These are phyloP conservation scores for Hypoxylon sp. DNA, from an alignment of 2,329 filamentous ascomycete genomes.

Conservation along the genomic window DNA sequence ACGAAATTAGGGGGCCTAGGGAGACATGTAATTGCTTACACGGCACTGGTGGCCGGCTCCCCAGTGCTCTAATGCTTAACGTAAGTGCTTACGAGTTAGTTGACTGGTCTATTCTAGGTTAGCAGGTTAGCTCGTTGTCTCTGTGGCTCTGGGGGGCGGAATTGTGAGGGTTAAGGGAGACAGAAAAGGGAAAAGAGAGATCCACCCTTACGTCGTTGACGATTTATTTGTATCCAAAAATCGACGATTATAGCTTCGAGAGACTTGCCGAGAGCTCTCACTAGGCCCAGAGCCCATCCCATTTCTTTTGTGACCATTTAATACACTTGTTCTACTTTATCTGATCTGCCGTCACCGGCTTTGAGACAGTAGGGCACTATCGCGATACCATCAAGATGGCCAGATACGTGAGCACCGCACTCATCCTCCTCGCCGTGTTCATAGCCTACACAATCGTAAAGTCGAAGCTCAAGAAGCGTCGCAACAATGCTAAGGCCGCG, in stretches of 20 bases:
- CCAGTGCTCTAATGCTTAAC: not conserved
- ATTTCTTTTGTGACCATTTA: not conserved
- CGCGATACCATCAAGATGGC: conserved; percentile 32
- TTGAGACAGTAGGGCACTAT: not conserved
- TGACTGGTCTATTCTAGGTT: not conserved
- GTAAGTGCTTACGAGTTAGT: conserved; percentile 27
- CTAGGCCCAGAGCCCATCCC: conserved; percentile 4
- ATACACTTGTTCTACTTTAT: not conserved
- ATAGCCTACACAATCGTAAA: conserved; percentile 48
- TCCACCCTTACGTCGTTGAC: conserved; percentile 12
- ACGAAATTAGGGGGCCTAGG: not conserved
- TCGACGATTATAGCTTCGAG: not conserved
- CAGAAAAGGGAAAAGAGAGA: conserved; percentile 4
- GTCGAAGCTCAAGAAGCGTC: conserved; percentile 48
- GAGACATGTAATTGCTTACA: conserved; percentile 23
- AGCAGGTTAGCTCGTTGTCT: not conserved
- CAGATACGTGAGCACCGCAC: conserved; percentile 31
- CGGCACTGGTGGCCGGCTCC: conserved; percentile 18
- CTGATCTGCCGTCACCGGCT: not conserved
- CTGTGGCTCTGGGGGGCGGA: conserved; percentile 3
- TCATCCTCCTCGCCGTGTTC: conserved; percentile 40
- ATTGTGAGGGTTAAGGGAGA: conserved; percentile 3
- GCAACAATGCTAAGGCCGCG: conserved; percentile 50
- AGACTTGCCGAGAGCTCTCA: not conserved
- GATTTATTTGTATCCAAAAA: not conserved